Base-by-base conservation (phyloP, 2,329 filamentous ascomycete species). In the Neocatenulostroma microsporum region DNA sequence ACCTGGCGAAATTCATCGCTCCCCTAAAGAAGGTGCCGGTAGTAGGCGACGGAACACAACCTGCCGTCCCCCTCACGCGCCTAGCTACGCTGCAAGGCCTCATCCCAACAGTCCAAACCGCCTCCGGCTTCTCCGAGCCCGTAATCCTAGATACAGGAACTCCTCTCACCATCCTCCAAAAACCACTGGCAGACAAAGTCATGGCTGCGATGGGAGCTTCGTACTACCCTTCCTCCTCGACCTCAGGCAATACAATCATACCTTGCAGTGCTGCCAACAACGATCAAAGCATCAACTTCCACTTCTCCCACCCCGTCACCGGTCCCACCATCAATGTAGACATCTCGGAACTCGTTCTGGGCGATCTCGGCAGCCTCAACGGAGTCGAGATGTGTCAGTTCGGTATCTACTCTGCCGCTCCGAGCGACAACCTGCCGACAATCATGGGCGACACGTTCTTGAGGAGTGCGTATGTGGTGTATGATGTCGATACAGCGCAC, bases 1-100 rank as follows among this genome's bases (percentile, higher is more conserved):
- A 54, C 33, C 44, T 36, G 1, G 37, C 40, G 14, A 48, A 47
- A 17, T 52, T 47, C 32, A 43, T 51, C 12, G 41, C 34, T 1
- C 49, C 51, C 0, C 21, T 54, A 7, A 42, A 50, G 33, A 30
- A 46, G 14, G 25, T 51, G 3, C 47, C 48, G 2, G 27, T 30
- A 9, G 9, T 32, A 5, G 33, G 33, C 11, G 23, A 15, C 4
- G 24, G 8, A 8, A 6, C 21, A 7, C 30, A 32, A 12, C 34
- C 34, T 13, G 32, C 23, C 9, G 32, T 40, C 10, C 20, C 27
- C 3, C 24, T 45, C 5, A 45, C 35, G 15, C n/a, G 29, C 6
- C 19, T 41, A 7, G n/a, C 25, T n/a, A 42, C 26, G 12, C 25
- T n/a, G 18, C 25, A 20, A 33, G 35, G 39, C 30, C 6, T 4